Percentiles rank a stretch among this genome's conserved stretches.
Conservation (phyloP, 345 rosid genomes). For the Eucalyptus marginata region DNA sequence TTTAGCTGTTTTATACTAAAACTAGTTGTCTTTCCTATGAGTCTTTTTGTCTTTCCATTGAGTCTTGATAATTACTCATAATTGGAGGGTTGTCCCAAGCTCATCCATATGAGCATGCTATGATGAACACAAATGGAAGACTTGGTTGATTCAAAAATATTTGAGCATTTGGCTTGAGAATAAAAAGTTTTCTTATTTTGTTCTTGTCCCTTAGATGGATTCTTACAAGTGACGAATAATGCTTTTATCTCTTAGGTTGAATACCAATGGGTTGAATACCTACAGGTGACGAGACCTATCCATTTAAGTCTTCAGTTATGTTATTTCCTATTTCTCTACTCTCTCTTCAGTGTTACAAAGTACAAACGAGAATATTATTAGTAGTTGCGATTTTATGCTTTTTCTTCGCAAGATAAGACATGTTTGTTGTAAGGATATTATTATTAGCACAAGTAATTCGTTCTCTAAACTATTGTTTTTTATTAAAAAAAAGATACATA, state of each 20-base stretch:
- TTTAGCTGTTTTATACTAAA: too few species aligned
- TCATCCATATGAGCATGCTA: background rate
- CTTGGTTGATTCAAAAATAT: background rate
- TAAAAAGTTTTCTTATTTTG: background rate
- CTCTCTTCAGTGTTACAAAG: background rate
- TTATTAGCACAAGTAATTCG: background rate
- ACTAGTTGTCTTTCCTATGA: background rate
- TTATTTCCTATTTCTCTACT: background rate
- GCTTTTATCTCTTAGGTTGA: too few species aligned
- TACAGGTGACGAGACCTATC: fast-evolving
- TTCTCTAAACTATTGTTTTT: background rate
- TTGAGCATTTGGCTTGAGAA: background rate
- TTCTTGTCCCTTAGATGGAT: background rate
- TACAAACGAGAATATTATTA: background rate
- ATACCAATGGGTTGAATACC: too few species aligned
- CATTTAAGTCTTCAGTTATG: background rate
- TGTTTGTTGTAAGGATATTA: background rate
- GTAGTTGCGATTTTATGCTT: background rate
- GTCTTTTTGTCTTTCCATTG: background rate
- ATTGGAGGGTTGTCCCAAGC: background rate
- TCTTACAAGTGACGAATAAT: background rate
- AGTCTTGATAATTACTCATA: background rate
- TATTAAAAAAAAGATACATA: background rate
- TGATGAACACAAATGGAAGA: background rate
- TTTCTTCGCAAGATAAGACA: background rate